Base-by-base conservation (phyloP, 805 yeast species). In the Ogataea thermomethanolica region DNA sequence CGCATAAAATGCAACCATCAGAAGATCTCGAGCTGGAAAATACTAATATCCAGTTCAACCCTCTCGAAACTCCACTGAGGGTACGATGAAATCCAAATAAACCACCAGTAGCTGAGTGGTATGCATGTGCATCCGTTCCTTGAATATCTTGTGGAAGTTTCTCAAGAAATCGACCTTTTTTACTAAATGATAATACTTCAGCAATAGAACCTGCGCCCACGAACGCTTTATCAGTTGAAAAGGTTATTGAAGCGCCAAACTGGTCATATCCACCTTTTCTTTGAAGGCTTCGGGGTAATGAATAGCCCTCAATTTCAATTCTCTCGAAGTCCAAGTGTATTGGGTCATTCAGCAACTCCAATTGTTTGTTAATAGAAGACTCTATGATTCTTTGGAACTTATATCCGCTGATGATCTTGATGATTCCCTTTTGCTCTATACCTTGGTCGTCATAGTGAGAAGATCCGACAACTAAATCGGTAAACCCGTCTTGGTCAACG, bases 401-500 rank as follows among this genome's bases (percentile, higher is more conserved):
- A 21, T 35, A 31, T 15, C 67, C 68, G 20, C 62, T 58, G n/a
- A 73, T 33, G 0, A 60, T 51, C 8, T 50, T 53, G 0, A 66
- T 63, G 5, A 50, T 51, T 3, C 77, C 78, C 7, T 50, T 40
- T 33, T 73, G 77, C 8, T 52, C 45, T 1, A 23, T 14, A 10
- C 37, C 43, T 8, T 26, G 11, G n/a, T 13, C 21, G 25, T 53
- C 55, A 13, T 60, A 57, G 35, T 59, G 59, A 4, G 74, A 71
- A 1, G 78, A 69, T 0, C 74, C 69, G 2, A 78, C 53, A 3
- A 75, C 17, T 8, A 78, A 48, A 33, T 71, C 76, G 1, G 64
- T 64, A 8, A 59, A 37, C 0, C 68, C 70, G 45, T 67, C 73
- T 5, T 53, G 57, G 46, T 64, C 61, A 8, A 66, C 38, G 39